A percentile compares a stretch with the other conserved stretches of the same genome.
Evolutionary conservation across 441 rosid species (phyloP).

Genomic region (Euphorbia celastroides): DNA sequence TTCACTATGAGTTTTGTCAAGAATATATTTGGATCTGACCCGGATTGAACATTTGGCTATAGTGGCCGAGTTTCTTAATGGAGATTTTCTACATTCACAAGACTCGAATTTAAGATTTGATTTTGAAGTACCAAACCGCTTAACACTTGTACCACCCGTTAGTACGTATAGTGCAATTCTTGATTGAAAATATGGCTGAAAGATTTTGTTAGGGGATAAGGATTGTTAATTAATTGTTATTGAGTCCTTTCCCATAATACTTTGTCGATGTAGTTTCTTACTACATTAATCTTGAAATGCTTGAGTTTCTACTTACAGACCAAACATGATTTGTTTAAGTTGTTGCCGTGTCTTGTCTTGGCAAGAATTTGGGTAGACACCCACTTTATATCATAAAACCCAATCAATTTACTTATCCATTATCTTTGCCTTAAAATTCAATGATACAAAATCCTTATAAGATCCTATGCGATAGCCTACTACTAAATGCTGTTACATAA

Average conservation of each 20-base stretch:
- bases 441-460: slow-evolving; percentile 1
- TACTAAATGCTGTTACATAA: background rate
- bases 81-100: too few species aligned
- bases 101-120: too few species aligned
- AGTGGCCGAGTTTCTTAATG: too few species aligned
- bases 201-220: slow-evolving; percentile 9
- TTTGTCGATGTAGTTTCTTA: slow-evolving; percentile 9
- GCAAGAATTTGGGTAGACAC: slow-evolving; percentile 4
- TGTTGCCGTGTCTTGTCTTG: slow-evolving; percentile 12
- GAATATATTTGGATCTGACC: too few species aligned
- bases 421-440: background rate
- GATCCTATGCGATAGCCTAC: background rate
- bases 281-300: slow-evolving; percentile 8
- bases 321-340: slow-evolving; percentile 13
- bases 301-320: slow-evolving; percentile 18
- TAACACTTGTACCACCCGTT: too few species aligned
- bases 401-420: slow-evolving; percentile 1
- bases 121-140: too few species aligned
- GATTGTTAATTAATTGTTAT: background rate
- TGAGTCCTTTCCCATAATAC: slow-evolving; percentile 22
- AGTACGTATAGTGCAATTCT: background rate
- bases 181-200: slow-evolving; percentile 12
- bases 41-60: too few species aligned
- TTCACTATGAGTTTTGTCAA: too few species aligned
- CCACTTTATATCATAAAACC: slow-evolving; percentile 2